Percentiles rank a stretch among this genome's conserved stretches.
Evolutionary conservation across 73 alveolate species (phyloP).

Genomic region (Paramecium sonneborni): DNA sequence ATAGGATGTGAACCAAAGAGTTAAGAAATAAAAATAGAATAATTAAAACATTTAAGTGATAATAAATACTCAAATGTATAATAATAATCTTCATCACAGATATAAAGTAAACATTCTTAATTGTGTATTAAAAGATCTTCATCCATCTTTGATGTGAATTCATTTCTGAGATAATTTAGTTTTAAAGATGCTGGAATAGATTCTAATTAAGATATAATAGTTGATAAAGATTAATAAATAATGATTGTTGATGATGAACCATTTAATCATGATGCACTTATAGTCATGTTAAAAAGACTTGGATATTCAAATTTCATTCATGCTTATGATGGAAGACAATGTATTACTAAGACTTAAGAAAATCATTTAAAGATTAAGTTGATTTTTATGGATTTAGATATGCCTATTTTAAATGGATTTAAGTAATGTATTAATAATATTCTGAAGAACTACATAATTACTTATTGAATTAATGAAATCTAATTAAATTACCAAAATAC

Average conservation of each 20-base stretch:
- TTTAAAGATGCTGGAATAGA: neutral
- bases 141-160: neutral
- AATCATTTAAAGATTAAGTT: neutral
- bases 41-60: neutral
- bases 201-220: neutral
- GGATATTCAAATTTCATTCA: neutral
- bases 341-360: neutral
- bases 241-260: constrained; percentile 57
- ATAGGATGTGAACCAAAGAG: neutral
- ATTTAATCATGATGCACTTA: neutral
- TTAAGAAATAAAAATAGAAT: neutral
- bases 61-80: neutral
- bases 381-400: constrained; percentile 44
- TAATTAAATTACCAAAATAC: neutral
- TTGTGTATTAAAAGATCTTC: neutral
- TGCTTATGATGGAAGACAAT: constrained; percentile 36
- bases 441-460: neutral
- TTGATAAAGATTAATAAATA: neutral
- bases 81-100: neutral
- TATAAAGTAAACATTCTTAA: neutral
- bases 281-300: neutral
- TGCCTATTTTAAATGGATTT: constrained; percentile 40
- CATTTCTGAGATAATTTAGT: neutral
- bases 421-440: neutral
- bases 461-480: constrained; percentile 16